phyloP scores from a whole-genome alignment of 2,329 filamentous ascomycete species.

The Knoxdaviesia proteae region DNA sequence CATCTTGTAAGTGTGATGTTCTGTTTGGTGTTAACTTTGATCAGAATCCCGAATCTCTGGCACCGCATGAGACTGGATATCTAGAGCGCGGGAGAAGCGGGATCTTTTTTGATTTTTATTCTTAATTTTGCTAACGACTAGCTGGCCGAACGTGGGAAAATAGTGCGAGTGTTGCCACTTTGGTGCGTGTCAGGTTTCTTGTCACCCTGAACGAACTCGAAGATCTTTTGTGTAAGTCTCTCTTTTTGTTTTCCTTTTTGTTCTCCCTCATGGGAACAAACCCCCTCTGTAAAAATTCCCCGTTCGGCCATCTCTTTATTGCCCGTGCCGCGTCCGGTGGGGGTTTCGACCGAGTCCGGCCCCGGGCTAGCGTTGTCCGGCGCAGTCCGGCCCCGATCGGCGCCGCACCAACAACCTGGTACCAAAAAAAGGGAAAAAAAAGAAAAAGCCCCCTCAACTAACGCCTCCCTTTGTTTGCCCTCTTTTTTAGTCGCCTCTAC shows the following conservation, averaged over 20 bases:
- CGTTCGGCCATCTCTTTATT: too few species aligned
- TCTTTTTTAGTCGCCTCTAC: slow-evolving; percentile 18
- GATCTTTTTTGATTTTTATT: too few species aligned
- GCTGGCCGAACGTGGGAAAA: too few species aligned
- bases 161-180: slow-evolving; percentile 31
- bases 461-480: too few species aligned
- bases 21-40: too few species aligned
- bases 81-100: too few species aligned
- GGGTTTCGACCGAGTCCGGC: too few species aligned
- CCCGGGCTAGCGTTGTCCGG: too few species aligned
- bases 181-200: slow-evolving; percentile 28
- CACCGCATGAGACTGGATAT: not conserved
- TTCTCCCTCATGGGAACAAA: not conserved
- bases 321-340: too few species aligned
- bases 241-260: not conserved
- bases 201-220: slow-evolving; percentile 20
- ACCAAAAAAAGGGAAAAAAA: not conserved
- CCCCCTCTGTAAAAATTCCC: not conserved
- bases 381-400: not conserved
- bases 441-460: too few species aligned
- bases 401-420: not conserved
- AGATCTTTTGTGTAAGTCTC: slow-evolving; percentile 25
- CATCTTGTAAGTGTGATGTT: slow-evolving; percentile 19
- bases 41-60: too few species aligned
- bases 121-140: not conserved